Evolutionary conservation across 2,329 filamentous ascomycete genomes (phyloP), one percentile per base, ranked within the genome.

Genomic region (Colletotrichum acutatum): DNA sequence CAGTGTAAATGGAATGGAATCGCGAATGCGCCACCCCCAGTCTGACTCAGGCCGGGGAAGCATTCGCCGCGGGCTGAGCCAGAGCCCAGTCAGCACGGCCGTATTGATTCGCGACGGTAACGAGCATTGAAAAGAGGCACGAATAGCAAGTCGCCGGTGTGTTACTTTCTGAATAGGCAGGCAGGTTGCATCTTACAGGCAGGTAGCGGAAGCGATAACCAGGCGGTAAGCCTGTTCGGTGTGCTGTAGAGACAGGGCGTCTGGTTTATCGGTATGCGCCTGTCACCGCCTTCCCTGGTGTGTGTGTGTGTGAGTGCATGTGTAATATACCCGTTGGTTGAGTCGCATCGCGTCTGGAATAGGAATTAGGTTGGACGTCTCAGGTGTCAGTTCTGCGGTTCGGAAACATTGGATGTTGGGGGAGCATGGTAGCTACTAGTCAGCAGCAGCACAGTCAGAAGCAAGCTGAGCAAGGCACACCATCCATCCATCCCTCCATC

Each of bases 11-110:
- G 30, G 49, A 49, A 64, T 42, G 30, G 49, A 28, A 54, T 54
- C 19, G 24, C 53, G 30, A n/a, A 46, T 32, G 70, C 70, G 70
- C 70, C 70, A 72, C 66, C 70, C 65, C 66, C 70, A 64, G 58
- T 64, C 70, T 70, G 70, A 72, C 66, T 72, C 70, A 72, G 70
- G 66, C 66, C 22, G 66, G 70, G 70, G 66, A 72, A 69, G 34
- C 60, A 53, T 24, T 24, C 54, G 60, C 37, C 54, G 68, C 57
- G 68, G 58, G 58, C 63, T 28, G 46, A 28, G 57, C 34, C 42
- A 24, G 8, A 28, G 24, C n/a, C 54, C 53, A 65, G 70, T 70
- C 59, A 61, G 54, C 59, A 54, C 54, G 59, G 42, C 53, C 46
- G 66, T 57, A 60, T 37, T 64, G 52, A 30, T 60, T 65, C 24